Base-by-base conservation (phyloP, 2,329 filamentous ascomycete species). In the Coniella vitis region DNA sequence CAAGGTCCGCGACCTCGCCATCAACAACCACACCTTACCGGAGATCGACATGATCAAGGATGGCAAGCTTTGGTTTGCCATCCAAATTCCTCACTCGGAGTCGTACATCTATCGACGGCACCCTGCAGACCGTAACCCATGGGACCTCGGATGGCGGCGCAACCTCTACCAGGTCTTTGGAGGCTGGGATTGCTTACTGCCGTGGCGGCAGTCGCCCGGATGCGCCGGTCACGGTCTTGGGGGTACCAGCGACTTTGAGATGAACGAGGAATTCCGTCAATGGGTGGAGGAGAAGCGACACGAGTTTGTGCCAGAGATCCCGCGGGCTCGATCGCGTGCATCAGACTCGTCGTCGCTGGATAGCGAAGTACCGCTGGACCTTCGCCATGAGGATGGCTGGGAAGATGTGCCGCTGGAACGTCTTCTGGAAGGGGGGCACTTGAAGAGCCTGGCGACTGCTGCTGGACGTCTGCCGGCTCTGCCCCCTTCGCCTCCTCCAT, bases 181-280 rank as follows among this genome's bases (percentile, higher is more conserved):
- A 39, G 37, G 48, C 48, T 49, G 42, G 48, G 37, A 20, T 49
- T 41, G 29, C 48, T 46, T 49, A 43, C 42, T 49, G 48, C 48
- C 42, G 42, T 49, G 48, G 48, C 45, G 29, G 34, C 48, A 38
- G 42, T 43, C 48, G 35, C 48, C 21, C 16, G 19, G 48, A 29
- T 37, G 45, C 22, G 29, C 22, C 16, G 29, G 37, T 39, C 41
- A 49, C 42, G 37, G 41, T 38, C 25, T 40, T 17, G 10, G 21
- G 36, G 22, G 37, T 49, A 36, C 22, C 35, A 38, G 36, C 43
- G 48, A 50, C 16, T 47, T 50, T 16, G 48, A 50, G 29, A 50
- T 50, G 43, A 38, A 38, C 17, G 43, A 42, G 37, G 32, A 22
- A 3, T 50, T 47, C 37, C 47, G 48, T 43, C 17, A 37, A 36